Base-by-base conservation (phyloP, 2,329 filamentous ascomycete species). In the Sclerotinia subarctica region DNA sequence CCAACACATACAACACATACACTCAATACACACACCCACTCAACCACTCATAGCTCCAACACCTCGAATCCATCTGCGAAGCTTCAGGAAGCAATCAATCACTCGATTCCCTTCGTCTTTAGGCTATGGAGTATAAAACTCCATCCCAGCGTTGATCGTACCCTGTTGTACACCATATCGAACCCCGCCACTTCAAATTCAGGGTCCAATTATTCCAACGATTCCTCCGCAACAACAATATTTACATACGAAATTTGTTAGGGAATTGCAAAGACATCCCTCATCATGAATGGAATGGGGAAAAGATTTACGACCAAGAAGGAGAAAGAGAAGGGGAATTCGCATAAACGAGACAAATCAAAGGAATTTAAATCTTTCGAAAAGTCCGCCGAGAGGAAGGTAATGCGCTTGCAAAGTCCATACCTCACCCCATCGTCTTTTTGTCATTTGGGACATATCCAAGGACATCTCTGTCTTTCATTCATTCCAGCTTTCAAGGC, bases 291-390 rank as follows among this genome's bases (percentile, higher is more conserved):
- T 21, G 58, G 35, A 38, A 47, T 63, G 76, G 80, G 84, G 71
- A 88, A 86, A 76, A 88, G 89, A 74, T 88, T 93, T 77, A 86
- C 91, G 69, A 91, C 86, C 78, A 83, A 89, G 73, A 86, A 89
- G 72, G 90, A 92, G 75, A 92, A 86, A 79, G 83, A 82, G 77
- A 82, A 80, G 69, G 29, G 46, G 53, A 63, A 35, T 24, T 73
- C 77, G 49, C 84, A 86, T 72, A 81, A 81, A 68, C 83, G 85
- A 69, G 83, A 82, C 74, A 86, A 84, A 74, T 87, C 85, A 58
- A 81, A 82, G 26, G 84, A 87, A 67, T 81, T 17, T 1, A 63
- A 58, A 59, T 13, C 42, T n/a, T 5, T 10, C 11, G 65, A 67
- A 15, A 67, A 84, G 32, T 78, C 80, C 32, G 51, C 58, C 21